phyloP scores from a whole-genome alignment of 2,329 filamentous ascomycete genomes.

The Ascochyta fabae region DNA sequence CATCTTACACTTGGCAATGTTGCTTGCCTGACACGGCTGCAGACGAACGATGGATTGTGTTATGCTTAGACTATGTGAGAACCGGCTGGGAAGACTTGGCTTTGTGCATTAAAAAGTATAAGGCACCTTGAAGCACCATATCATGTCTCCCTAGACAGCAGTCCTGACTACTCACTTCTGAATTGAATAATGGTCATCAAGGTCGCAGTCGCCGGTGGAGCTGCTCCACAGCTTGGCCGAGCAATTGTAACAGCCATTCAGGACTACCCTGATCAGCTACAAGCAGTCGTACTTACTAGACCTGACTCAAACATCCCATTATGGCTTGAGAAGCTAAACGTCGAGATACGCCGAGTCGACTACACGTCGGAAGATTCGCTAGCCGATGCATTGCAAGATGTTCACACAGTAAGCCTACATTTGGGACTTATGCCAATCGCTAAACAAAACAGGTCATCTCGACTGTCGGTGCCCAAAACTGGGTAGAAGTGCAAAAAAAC shows the following conservation, averaged over 20 bases:
- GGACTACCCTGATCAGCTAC: constrained; percentile 26
- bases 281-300: constrained; percentile 41
- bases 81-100: background rate
- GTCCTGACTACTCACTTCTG: too few species aligned
- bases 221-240: constrained; percentile 32
- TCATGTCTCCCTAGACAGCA: background rate
- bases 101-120: background rate
- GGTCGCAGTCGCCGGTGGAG: constrained; percentile 36
- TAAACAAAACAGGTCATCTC: constrained; percentile 25
- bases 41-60: background rate
- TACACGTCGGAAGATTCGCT: background rate
- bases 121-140: too few species aligned
- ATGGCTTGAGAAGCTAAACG: constrained; percentile 6
- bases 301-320: constrained; percentile 13
- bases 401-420: background rate
- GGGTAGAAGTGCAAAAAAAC: constrained; percentile 51
- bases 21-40: background rate
- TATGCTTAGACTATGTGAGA: background rate
- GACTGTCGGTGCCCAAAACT: constrained; percentile 24
- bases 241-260: constrained; percentile 33
- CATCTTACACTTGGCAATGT: background rate
- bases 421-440: background rate
- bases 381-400: background rate
- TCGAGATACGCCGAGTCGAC: background rate
- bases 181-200: constrained; percentile 22